Conservation (phyloP, 371 early-diverging fungal species). For the Syncephalis fuscata region DNA sequence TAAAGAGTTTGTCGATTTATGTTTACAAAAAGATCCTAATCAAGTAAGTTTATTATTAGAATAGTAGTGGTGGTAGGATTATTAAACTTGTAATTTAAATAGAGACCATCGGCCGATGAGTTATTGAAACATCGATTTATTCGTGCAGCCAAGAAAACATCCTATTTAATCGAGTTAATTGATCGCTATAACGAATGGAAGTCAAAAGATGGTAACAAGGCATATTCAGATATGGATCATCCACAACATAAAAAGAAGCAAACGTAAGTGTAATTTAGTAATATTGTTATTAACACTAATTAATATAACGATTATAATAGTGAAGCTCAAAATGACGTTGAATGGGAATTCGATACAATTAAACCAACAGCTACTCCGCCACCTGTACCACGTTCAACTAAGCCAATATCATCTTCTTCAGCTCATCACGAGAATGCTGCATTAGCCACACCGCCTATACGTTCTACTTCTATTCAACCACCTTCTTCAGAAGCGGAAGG, state of each 20-base stretch:
- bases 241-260: not conserved
- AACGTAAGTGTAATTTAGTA: too few species aligned
- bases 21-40: slow-evolving; percentile 72
- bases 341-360: too few species aligned
- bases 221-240: not conserved
- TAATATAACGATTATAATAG: too few species aligned
- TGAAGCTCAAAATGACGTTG: too few species aligned
- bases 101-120: slow-evolving; percentile 82
- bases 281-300: too few species aligned
- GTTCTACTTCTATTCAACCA: too few species aligned
- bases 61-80: slow-evolving; percentile 1
- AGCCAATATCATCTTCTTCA: too few species aligned
- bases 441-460: too few species aligned
- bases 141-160: slow-evolving; percentile 54
- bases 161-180: slow-evolving; percentile 69
- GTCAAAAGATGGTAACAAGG: slow-evolving; percentile 10
- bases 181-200: slow-evolving; percentile 67
- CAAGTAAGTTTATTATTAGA: slow-evolving; percentile 20
- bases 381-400: too few species aligned
- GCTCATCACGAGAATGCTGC: too few species aligned
- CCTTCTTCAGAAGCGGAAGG: too few species aligned
- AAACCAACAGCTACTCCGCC: too few species aligned
- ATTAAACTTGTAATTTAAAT: slow-evolving; percentile 4
- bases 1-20: slow-evolving; percentile 77
- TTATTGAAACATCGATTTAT: slow-evolving; percentile 84